phyloP scores from a whole-genome alignment of 257 asterid species.

The Solanum raphanifolium region DNA sequence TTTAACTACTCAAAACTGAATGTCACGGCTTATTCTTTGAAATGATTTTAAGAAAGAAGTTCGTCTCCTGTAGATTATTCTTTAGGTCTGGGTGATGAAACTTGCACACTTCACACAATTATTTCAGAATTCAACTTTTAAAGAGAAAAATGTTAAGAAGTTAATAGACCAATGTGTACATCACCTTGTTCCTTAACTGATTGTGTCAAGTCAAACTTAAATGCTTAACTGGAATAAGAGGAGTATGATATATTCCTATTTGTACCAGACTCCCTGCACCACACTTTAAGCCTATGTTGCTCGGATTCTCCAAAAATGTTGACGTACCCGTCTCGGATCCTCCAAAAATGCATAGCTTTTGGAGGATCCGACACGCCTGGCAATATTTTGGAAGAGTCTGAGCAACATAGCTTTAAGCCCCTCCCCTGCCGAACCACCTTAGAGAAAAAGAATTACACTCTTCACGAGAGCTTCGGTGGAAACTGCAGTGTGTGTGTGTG shows the following conservation, averaged over 20 bases:
- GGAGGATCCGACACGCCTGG: background rate
- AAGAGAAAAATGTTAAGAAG: background rate
- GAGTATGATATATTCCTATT: background rate
- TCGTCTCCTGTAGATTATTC: background rate
- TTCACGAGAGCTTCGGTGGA: background rate
- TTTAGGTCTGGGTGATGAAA: background rate
- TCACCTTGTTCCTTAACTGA: background rate
- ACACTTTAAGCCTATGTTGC: background rate
- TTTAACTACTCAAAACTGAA: background rate
- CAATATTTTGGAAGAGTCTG: background rate
- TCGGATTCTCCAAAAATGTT: background rate
- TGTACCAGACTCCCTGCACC: background rate
- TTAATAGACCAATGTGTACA: background rate
- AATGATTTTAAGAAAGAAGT: background rate
- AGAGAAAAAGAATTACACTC: background rate
- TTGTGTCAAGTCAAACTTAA: background rate
- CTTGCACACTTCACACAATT: background rate
- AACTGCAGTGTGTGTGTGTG: background rate
- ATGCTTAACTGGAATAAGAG: background rate
- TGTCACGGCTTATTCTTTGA: background rate
- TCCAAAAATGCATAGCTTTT: background rate
- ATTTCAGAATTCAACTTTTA: background rate
- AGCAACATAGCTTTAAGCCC: background rate
- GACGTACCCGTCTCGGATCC: background rate
- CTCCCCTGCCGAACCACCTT: background rate